A percentile compares a stretch with the other conserved stretches of the same genome.
Conservation (phyloP, 345 rosid species). For the Pistacia vera region DNA sequence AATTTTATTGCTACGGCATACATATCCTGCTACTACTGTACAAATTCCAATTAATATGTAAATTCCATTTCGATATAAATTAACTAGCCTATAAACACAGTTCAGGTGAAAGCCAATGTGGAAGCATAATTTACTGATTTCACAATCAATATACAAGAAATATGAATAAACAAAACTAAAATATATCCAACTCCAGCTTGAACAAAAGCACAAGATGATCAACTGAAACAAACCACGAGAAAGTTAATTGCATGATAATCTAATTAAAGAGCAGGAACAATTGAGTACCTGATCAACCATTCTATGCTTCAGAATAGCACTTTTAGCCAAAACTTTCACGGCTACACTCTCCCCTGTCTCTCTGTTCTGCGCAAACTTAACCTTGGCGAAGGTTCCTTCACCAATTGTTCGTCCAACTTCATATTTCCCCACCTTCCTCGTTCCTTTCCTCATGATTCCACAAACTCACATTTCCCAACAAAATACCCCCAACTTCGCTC, state of each 20-base stretch:
- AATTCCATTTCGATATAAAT: neutral
- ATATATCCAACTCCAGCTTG: neutral
- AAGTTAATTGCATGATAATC: neutral
- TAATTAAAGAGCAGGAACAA: neutral
- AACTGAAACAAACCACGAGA: neutral
- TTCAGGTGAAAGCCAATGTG: neutral
- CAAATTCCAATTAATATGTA: neutral
- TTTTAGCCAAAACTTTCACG: conserved; percentile 79
- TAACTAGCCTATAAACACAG: neutral
- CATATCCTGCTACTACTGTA: no score
- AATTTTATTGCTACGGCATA: no score
- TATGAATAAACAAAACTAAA: neutral
- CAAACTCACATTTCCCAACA: conserved; percentile 4
- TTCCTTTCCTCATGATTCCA: conserved; percentile 38
- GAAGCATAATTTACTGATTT: neutral
- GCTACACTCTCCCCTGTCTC: conserved; percentile 84
- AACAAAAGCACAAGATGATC: neutral
- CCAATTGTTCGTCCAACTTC: conserved; percentile 89
- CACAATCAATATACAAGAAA: neutral
- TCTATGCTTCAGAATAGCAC: conserved; percentile 73
- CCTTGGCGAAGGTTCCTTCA: conserved; percentile 96
- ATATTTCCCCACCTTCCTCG: conserved; percentile 73
- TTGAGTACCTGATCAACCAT: conserved; percentile 87
- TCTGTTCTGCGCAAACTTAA: conserved; percentile 73
- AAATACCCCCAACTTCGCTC: neutral